Percentiles rank a stretch among this genome's conserved stretches.
Evolutionary conservation across 2,329 filamentous ascomycete genomes (phyloP).

Genomic region (Leptoxyphium fumago): DNA sequence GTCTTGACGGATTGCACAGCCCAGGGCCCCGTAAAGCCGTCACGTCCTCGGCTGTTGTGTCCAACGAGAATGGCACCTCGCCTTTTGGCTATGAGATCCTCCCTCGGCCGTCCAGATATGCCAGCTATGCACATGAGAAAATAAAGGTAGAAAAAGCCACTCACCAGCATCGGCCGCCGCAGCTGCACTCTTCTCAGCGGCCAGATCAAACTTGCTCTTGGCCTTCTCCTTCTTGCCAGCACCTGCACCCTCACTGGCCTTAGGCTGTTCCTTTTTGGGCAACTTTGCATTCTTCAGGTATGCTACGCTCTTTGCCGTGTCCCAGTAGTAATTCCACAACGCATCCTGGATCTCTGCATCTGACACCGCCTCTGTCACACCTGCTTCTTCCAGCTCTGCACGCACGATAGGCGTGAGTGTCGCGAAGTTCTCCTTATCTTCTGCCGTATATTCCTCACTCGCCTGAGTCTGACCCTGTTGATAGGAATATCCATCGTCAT

Average conservation of each 20-base stretch:
- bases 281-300: slow-evolving; percentile 47
- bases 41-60: no score
- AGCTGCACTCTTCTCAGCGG: slow-evolving; percentile 26
- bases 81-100: slow-evolving; percentile 37
- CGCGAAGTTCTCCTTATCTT: slow-evolving; percentile 22
- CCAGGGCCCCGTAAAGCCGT: background rate
- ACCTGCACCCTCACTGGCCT: slow-evolving; percentile 5
- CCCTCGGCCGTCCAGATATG: no score
- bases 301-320: slow-evolving; percentile 68
- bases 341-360: slow-evolving; percentile 72
- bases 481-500: slow-evolving; percentile 22
- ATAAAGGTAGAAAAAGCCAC: slow-evolving; percentile 15
- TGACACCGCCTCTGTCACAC: slow-evolving; percentile 30
- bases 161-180: slow-evolving; percentile 32
- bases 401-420: slow-evolving; percentile 19
- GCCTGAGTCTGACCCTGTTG: slow-evolving; percentile 22
- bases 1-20: background rate
- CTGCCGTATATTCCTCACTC: slow-evolving; percentile 22
- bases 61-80: no score
- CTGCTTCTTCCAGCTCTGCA: slow-evolving; percentile 19
- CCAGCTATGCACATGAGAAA: background rate
- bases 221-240: slow-evolving; percentile 25
- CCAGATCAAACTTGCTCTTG: slow-evolving; percentile 31
- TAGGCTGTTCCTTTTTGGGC: slow-evolving; percentile 13
- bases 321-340: slow-evolving; percentile 92